phyloP scores from a whole-genome alignment of 768 basidiomycete genomes.

The Hydnomerulius pinastri region DNA sequence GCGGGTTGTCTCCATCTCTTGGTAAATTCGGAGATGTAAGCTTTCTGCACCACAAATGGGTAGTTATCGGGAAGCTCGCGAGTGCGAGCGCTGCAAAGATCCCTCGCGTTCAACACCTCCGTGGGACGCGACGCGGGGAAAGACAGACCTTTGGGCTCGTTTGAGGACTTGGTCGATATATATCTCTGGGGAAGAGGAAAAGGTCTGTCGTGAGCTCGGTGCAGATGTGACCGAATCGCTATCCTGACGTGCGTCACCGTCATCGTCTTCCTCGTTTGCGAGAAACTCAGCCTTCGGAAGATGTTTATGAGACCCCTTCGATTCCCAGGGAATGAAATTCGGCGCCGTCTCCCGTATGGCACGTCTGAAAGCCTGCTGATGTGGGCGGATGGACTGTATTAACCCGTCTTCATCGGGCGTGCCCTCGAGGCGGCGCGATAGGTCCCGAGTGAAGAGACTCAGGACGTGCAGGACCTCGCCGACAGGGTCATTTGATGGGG shows the following conservation, averaged over 20 bases:
- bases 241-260: slow-evolving; percentile 2
- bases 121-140: too few relatives aligned
- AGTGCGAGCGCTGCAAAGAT: slow-evolving; percentile 62
- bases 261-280: slow-evolving; percentile 36
- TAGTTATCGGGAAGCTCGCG: slow-evolving; percentile 67
- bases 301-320: slow-evolving; percentile 3
- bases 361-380: slow-evolving; percentile 45
- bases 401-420: slow-evolving; percentile 50
- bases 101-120: too few relatives aligned
- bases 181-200: too few relatives aligned
- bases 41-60: slow-evolving; percentile 58
- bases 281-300: slow-evolving; percentile 29
- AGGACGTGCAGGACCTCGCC: slow-evolving; percentile 53
- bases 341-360: slow-evolving; percentile 54
- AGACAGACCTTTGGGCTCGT: slow-evolving; percentile 44
- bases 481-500: slow-evolving; percentile 53
- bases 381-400: slow-evolving; percentile 52
- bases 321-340: slow-evolving; percentile 51
- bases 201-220: too few relatives aligned
- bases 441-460: slow-evolving; percentile 45
- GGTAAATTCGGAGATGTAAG: slow-evolving; percentile 46
- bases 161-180: slow-evolving; percentile 54
- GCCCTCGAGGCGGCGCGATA: slow-evolving; percentile 49
- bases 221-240: too few relatives aligned
- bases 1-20: slow-evolving; percentile 51